These are phyloP conservation scores for Naganishia cerealis DNA, from an alignment of 1,284 basidiomycete genomes.

Conservation along the genomic window DNA sequence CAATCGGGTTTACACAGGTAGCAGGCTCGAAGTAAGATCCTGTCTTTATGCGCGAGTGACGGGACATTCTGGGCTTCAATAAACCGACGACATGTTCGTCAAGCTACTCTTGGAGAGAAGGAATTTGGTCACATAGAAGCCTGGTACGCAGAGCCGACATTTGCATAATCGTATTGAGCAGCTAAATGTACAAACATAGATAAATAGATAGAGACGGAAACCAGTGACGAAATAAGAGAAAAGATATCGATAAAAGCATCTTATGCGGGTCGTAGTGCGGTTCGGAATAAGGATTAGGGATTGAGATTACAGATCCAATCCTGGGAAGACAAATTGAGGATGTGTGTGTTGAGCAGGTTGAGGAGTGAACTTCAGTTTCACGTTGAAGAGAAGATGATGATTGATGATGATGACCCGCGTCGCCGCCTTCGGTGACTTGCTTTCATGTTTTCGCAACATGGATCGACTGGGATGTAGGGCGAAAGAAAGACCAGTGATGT, in stretches of 20 bases:
- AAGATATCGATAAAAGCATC: constrained; percentile 22
- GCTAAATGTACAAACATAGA: constrained; percentile 10
- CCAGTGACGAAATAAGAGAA: constrained; percentile 6
- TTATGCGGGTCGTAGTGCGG: constrained; percentile 18
- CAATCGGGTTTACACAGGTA: too few relatives aligned
- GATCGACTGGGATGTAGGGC: constrained; percentile 8
- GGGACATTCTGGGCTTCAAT: too few relatives aligned
- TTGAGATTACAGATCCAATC: constrained; percentile 16
- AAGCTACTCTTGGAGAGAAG: neutral
- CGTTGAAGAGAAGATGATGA: neutral
- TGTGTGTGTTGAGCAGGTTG: constrained; percentile 1
- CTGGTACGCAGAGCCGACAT: neutral
- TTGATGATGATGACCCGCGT: constrained; percentile 16
- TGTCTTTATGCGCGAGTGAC: too few relatives aligned
- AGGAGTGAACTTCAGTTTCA: neutral
- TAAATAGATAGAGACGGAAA: neutral
- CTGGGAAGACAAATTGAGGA: neutral
- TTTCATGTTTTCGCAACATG: constrained; percentile 27
- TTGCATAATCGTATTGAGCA: constrained; percentile 9
- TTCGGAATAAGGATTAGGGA: constrained; percentile 27
- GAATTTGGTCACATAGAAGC: too few relatives aligned
- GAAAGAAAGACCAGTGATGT: neutral
- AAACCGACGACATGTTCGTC: too few relatives aligned
- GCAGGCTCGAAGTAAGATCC: too few relatives aligned
- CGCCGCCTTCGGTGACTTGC: constrained; percentile 30